Percentiles rank a stretch among this genome's conserved stretches.
Conservation (phyloP, 1,284 basidiomycete species). For the Polyporus tsugae region DNA sequence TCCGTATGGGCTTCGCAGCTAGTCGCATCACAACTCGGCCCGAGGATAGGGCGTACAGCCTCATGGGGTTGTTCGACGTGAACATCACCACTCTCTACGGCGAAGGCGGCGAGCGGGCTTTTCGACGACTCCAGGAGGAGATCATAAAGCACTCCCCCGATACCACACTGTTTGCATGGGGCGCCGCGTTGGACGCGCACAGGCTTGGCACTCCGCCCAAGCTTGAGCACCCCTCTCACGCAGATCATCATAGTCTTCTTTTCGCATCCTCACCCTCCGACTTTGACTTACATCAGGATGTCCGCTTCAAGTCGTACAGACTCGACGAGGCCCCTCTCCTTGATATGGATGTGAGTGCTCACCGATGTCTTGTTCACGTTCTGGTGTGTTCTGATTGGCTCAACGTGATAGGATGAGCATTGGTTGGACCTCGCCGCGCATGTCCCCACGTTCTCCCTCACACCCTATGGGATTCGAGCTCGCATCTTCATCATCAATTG, state of each 20-base stretch:
- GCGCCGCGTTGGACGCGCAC: neutral
- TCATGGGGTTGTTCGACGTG: constrained; percentile 7
- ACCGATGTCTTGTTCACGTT: neutral
- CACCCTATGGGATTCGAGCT: neutral
- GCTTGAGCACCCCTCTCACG: neutral
- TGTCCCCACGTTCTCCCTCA: neutral
- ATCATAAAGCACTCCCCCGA: neutral
- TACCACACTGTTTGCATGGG: too few species aligned
- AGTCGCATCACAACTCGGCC: too few species aligned
- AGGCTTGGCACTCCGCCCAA: neutral
- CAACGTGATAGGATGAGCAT: neutral
- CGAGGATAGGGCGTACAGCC: constrained; percentile 11
- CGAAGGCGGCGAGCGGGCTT: constrained; percentile 13
- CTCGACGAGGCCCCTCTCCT: neutral
- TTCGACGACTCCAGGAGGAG: constrained; percentile 3
- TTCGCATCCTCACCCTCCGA: neutral
- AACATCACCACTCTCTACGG: constrained; percentile 12
- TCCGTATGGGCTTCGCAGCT: too few species aligned
- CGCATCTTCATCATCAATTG: neutral
- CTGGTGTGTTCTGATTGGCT: neutral
- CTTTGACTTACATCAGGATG: neutral
- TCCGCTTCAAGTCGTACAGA: neutral
- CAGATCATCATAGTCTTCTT: neutral
- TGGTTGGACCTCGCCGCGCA: neutral
- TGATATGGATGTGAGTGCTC: neutral